Base-by-base conservation (phyloP, 2,329 filamentous ascomycete species). In the Arthroderma uncinatum region DNA sequence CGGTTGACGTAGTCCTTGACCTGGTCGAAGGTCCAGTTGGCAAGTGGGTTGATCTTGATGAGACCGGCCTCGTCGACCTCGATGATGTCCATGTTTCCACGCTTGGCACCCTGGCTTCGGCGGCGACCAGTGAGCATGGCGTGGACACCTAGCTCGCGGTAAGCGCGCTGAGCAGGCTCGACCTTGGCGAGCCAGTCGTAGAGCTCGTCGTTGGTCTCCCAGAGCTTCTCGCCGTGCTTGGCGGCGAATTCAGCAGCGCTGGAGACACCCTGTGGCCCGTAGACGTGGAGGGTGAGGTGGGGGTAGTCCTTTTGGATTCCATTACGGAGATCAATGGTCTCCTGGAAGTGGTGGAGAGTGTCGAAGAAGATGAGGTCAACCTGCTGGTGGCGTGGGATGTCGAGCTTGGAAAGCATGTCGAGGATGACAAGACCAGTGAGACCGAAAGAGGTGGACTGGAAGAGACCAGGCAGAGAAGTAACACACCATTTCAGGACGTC, bases 161-260 rank as follows among this genome's bases (percentile, higher is more conserved):
- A 97, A 5, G 93, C 89, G 60, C 93, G 84, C 74, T 95, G 85
- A 57, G 91, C 89, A 14, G 93, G 93, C 78, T 98, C 93, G 53
- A 98, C 93, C 78, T 98, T 98, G 75, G 91, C 93, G 61, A 93
- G 79, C 80, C 89, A 97, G 79, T 98, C 93, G 74, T 98, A 98
- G 67, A 92, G 81, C 67, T 96, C 88, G 53, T 90, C 81, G 62
- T 93, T 86, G 33, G 78, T 82, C 70, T 95, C 87, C 84, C 91
- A 98, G 52, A 97, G 77, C 63, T 83, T 82, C 69, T 85, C 78
- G 67, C 93, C 93, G 69, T 96, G 89, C 66, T 83, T 85, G 60
- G 80, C 77, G 70, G 89, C 86, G 67, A 98, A 96, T 62, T 95
- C 85, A 54, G 81, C 81, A 16, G 81, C 79, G 0, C 80, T 90